phyloP scores from a whole-genome alignment of 768 basidiomycete species.

The Mycena alexandri region DNA sequence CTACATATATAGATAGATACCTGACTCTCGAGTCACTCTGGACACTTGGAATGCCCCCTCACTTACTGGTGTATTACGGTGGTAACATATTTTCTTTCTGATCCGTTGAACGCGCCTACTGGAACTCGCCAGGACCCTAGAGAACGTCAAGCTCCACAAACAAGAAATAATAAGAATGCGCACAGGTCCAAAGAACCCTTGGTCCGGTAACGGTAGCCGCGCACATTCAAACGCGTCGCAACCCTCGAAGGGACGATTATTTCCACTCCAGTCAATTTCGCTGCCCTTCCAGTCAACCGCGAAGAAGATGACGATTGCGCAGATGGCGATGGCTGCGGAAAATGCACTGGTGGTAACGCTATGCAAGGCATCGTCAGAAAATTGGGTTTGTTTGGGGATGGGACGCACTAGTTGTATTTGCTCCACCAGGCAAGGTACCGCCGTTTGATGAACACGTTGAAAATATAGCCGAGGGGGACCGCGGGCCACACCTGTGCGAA shows the following conservation, averaged over 20 bases:
- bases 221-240: conserved; percentile 37
- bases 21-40: no score
- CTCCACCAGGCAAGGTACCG: conserved; percentile 45
- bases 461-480: conserved; percentile 37
- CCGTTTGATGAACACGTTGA: conserved; percentile 42
- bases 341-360: conserved; percentile 49
- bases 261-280: conserved; percentile 48
- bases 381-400: background rate
- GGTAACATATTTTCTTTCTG: no score
- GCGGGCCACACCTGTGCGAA: no score
- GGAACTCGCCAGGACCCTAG: conserved; percentile 17
- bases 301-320: conserved; percentile 53
- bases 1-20: no score
- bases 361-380: background rate
- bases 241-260: conserved; percentile 40
- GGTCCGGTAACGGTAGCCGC: conserved; percentile 32
- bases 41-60: no score
- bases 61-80: no score
- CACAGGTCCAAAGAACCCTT: conserved; percentile 42
- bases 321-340: conserved; percentile 49
- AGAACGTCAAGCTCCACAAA: background rate
- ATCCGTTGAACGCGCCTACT: background rate
- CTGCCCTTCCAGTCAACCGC: conserved; percentile 43
- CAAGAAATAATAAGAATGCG: background rate
- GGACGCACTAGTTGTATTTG: conserved; percentile 47